phyloP scores from a whole-genome alignment of 164 flowering plant genomes.

The Nymphaea thermarum region DNA sequence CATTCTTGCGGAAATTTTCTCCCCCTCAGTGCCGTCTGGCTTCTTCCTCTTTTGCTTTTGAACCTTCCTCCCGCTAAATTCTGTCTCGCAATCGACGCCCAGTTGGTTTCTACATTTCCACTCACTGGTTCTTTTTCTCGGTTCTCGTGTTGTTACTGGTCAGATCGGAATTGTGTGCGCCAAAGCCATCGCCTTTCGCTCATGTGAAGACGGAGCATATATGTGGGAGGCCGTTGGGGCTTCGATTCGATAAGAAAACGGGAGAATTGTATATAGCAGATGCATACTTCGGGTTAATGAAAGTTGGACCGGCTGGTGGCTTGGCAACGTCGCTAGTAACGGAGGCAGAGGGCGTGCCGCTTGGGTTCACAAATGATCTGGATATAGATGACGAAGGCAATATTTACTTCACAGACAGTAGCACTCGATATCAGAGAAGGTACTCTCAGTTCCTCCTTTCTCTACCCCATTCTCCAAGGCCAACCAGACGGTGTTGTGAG shows the following conservation, averaged over 20 bases:
- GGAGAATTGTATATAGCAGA: slow-evolving; percentile 91
- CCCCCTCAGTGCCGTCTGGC: neutral
- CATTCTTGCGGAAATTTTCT: neutral
- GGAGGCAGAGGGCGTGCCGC: slow-evolving; percentile 79
- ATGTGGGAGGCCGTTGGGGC: slow-evolving; percentile 93
- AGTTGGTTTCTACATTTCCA: too few species aligned
- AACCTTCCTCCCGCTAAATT: neutral
- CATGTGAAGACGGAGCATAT: slow-evolving; percentile 82
- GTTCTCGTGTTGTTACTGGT: neutral
- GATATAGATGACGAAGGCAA: slow-evolving; percentile 87
- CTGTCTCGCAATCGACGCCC: too few species aligned
- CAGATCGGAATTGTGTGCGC: slow-evolving; percentile 61
- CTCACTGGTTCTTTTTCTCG: neutral
- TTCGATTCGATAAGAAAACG: slow-evolving; percentile 76
- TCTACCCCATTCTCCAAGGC: too few species aligned
- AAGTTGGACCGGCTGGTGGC: slow-evolving; percentile 94
- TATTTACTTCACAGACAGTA: slow-evolving; percentile 90
- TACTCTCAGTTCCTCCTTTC: slow-evolving; percentile 4
- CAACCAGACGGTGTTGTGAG: too few species aligned
- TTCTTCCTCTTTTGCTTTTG: neutral
- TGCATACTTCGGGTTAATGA: slow-evolving; percentile 90
- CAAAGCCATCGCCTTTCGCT: slow-evolving; percentile 48
- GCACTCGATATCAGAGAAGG: slow-evolving; percentile 75
- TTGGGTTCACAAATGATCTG: slow-evolving; percentile 77
- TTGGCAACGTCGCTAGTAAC: slow-evolving; percentile 54